Evolutionary conservation across 352 stramenopile genomes (phyloP), one percentile per base, ranked within the genome.

Genomic region (Phytophthora europaea): DNA sequence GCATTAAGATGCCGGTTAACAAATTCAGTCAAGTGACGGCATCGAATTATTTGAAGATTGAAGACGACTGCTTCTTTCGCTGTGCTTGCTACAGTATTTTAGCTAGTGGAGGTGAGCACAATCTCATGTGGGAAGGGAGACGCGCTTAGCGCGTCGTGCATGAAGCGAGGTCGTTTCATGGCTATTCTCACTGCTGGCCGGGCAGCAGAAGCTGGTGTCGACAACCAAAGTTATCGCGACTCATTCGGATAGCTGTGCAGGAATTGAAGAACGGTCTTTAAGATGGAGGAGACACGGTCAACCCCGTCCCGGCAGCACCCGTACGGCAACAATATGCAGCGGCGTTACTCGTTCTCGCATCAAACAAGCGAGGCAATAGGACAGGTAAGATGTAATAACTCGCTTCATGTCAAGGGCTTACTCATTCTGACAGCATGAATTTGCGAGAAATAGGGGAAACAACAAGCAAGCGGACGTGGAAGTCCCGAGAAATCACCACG

Each of bases 291-390:
- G 16, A 63, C 47, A 15, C 67, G 40, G 22, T 31, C 43, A 23
- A 12, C 60, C 47, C 47, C 70, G 16, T 74, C 58, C 3, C 50
- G 61, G 26, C 52, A 78, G 52, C 61, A 70, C 10, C 61, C 64
- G 34, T 71, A 80, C 22, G 47, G 18, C 13, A 72, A 70, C 13
- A 61, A 13, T 38, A 73, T 82, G 47, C 61, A 73, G 45, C 76
- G 76, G 9, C 76, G 76, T 6, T 74, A 73, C 48, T 82, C 72
- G 4, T 82, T 82, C 50, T 78, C 76, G 7, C 51, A 28, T 26
- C 26, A 78, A 50, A 51, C 68, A 3, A 55, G 53, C 7, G 65
- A 76, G 15, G 61, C 47, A n/a, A 82, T 82, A 65, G 76, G 57
- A 55, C 66, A 68, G 69, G 76, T 80, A 36, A 36, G 58, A 10